These are phyloP conservation scores for Neodidymelliopsis sp. DNA, from an alignment of 2,329 filamentous ascomycete genomes.

Conservation along the genomic window DNA sequence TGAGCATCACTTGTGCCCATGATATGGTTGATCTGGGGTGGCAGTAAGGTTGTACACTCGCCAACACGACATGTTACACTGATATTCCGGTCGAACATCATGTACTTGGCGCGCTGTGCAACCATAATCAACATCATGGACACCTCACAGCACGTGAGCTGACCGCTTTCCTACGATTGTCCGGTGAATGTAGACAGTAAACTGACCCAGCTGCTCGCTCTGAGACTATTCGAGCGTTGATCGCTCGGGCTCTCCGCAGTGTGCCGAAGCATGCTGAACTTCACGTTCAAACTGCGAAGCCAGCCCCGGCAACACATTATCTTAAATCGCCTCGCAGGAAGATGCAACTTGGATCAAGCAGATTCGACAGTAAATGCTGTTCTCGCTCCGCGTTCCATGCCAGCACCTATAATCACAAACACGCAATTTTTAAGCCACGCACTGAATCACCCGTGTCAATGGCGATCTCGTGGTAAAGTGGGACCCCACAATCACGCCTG, in stretches of 20 bases:
- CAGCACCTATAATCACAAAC: no score
- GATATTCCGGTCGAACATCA: slow-evolving; percentile 3
- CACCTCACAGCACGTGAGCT: neutral
- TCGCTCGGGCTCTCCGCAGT: slow-evolving; percentile 13
- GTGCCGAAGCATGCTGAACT: slow-evolving; percentile 1
- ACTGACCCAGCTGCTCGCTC: neutral
- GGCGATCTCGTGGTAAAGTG: no score
- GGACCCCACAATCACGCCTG: no score
- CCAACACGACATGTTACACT: slow-evolving; percentile 7
- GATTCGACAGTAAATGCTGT: no score
- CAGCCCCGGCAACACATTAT: no score
- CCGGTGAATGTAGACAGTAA: no score
- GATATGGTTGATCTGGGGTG: neutral
- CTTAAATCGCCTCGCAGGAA: no score
- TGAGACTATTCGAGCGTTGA: neutral
- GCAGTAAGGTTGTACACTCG: neutral
- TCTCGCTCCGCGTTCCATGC: no score
- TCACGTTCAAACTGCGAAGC: neutral
- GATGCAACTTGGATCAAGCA: no score
- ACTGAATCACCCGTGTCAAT: no score
- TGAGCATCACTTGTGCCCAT: no score
- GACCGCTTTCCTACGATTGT: neutral
- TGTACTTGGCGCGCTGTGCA: neutral
- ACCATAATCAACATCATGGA: neutral
- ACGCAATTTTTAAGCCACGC: no score